Base-by-base conservation (phyloP, 208 protist genomes). In the Trypanosoma cruzi region DNA sequence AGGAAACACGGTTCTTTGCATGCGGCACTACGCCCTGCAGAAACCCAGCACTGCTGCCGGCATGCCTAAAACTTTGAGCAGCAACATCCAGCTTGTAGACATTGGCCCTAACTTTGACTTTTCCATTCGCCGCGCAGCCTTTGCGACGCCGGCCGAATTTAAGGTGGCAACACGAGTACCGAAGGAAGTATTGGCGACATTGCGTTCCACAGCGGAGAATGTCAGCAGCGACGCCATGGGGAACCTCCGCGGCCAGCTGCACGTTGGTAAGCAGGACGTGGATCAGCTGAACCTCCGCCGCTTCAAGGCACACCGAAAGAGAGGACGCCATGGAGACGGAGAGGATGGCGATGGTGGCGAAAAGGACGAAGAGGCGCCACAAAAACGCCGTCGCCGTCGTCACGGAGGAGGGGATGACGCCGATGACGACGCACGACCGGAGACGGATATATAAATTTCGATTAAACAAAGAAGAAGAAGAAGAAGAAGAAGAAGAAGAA, bases 21-120 rank as follows among this genome's bases (percentile, higher is more conserved):
- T 96, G 86, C 85, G 91, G 0, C 91, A 96, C 75, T 96, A 90
- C 70, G 85, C 83, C 0, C 68, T 96, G 31, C 72, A 80, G 56
- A 92, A 94, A 69, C 87, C 88, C 3, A 82, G 81, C 2, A 77
- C 81, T 24, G 81, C 77, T 0, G 46, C 59, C 0, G 84, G 84
- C 24, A 46, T n/a, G 50, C 75, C 84, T 0, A 40, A 71, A 7
- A 84, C 66, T 52, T 77, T 68, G 8, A 77, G 86, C 20, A 80
- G 80, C 40, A 89, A 92, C 68, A 54, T 93, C 5, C 67, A 80
- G 71, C 74, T 96, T 1, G 70, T 85, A 46, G 87, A 96, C 52
- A 85, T 94, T 70, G 91, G 91, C 2, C 91, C 91, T 22, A 94
- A 92, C 76, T 93, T 92, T 72, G 86, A 95, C 71, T 81, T 97